phyloP scores from a whole-genome alignment of 139 green algal genomes.

The Micromonas commoda region DNA sequence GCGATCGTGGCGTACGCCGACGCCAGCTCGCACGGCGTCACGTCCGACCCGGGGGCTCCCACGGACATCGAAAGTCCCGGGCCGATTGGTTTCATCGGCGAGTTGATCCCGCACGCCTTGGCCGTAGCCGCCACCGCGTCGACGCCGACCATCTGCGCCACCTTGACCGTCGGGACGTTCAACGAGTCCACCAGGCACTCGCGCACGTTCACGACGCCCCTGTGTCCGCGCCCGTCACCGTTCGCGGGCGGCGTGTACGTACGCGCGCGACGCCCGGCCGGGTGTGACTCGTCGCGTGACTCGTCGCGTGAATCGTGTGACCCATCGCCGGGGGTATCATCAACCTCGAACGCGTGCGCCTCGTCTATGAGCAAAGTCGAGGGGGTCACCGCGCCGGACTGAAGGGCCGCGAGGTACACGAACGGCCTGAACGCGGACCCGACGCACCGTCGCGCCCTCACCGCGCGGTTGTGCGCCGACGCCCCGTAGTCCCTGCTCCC shows the following conservation, averaged over 20 bases:
- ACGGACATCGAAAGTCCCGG: too few relatives aligned
- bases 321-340: constrained; percentile 14
- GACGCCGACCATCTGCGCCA: constrained; percentile 40
- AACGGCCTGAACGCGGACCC: constrained; percentile 43
- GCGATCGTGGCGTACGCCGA: constrained; percentile 46
- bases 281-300: neutral
- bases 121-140: constrained; percentile 36
- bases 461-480: constrained; percentile 48
- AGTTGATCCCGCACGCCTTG: neutral
- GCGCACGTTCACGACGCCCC: constrained; percentile 33
- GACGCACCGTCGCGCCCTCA: constrained; percentile 21
- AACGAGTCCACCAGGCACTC: constrained; percentile 43
- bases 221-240: neutral
- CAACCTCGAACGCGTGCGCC: constrained; percentile 27
- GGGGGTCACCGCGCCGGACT: constrained; percentile 21
- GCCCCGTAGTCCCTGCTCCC: constrained; percentile 44
- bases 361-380: constrained; percentile 33
- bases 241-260: constrained; percentile 28
- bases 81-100: too few relatives aligned
- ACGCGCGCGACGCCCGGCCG: neutral
- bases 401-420: constrained; percentile 42
- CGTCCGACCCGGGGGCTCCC: neutral
- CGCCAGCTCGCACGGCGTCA: constrained; percentile 47
- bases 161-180: constrained; percentile 54
- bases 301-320: too few relatives aligned